A percentile compares a stretch with the other conserved stretches of the same genome.
These are phyloP conservation scores for Aspergillus puulaauensis DNA, from an alignment of 2,329 filamentous ascomycete species.

Conservation along the genomic window DNA sequence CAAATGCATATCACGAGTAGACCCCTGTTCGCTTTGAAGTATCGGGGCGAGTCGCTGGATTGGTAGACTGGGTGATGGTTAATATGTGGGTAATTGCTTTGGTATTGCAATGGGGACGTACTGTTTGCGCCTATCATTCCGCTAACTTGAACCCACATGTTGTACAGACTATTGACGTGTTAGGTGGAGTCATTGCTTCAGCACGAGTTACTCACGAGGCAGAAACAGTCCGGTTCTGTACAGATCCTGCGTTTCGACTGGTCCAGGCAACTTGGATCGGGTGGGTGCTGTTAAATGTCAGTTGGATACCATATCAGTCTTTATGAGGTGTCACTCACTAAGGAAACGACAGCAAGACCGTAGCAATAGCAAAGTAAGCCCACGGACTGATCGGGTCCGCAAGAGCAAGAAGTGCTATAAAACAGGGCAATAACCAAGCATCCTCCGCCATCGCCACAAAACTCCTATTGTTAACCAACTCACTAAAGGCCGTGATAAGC, in stretches of 20 bases:
- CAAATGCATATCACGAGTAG: neutral
- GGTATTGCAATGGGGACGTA: neutral
- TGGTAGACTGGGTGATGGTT: neutral
- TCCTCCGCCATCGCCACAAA: neutral
- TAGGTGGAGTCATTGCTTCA: too few relatives aligned
- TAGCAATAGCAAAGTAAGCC: neutral
- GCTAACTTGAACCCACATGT: slow-evolving; percentile 1
- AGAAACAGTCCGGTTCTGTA: neutral
- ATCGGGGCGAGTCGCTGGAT: neutral
- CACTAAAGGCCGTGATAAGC: neutral
- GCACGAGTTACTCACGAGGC: neutral
- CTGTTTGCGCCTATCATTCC: slow-evolving; percentile 1
- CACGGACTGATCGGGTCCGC: neutral
- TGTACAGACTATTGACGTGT: neutral
- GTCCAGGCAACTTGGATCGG: slow-evolving; percentile 1
- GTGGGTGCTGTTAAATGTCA: neutral
- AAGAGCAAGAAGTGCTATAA: neutral
- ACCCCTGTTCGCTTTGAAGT: neutral
- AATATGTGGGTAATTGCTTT: too few relatives aligned
- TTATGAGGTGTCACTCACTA: neutral
- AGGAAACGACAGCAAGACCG: neutral
- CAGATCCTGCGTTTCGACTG: neutral
- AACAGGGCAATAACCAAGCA: neutral
- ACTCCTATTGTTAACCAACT: neutral
- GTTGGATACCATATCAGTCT: too few relatives aligned